Conservation (phyloP, 768 basidiomycete species). For the Cubamyces sp. region DNA sequence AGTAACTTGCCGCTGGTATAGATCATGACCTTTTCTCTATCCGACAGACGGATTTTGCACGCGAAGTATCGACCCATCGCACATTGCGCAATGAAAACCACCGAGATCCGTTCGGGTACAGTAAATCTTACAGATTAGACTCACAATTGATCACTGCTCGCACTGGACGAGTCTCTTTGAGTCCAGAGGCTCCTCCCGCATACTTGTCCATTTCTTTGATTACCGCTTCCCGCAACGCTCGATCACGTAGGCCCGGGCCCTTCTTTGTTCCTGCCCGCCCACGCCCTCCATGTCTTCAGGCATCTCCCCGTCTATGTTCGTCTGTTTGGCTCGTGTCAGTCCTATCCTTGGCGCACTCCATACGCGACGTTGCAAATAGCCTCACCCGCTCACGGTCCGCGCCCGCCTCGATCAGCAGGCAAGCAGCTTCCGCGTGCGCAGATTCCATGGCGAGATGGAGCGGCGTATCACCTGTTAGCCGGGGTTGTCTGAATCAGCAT, state of each 20-base stretch:
- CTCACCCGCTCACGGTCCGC: constrained; percentile 89
- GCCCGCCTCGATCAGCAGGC: constrained; percentile 90
- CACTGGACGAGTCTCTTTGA: background rate
- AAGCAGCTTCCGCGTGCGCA: constrained; percentile 89
- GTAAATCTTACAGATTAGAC: constrained; percentile 9
- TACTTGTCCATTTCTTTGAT: constrained; percentile 4
- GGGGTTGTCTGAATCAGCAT: constrained; percentile 26
- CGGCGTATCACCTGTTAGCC: constrained; percentile 82
- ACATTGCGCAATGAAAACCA: background rate
- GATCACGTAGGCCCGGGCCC: constrained; percentile 75
- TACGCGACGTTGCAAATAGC: constrained; percentile 24
- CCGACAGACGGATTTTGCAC: background rate
- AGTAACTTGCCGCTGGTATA: constrained; percentile 17
- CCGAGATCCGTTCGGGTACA: constrained; percentile 10
- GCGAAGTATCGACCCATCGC: background rate
- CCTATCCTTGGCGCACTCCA: background rate
- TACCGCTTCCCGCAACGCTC: constrained; percentile 68
- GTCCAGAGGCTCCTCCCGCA: background rate
- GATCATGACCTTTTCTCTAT: background rate
- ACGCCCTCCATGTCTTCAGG: constrained; percentile 91
- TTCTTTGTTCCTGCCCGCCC: constrained; percentile 86
- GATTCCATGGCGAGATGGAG: constrained; percentile 98
- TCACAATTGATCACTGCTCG: constrained; percentile 9
- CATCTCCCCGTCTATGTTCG: constrained; percentile 80
- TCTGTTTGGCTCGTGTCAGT: constrained; percentile 9